Evolutionary conservation across 805 yeast species (phyloP), one percentile per base, ranked within the genome.

Genomic region (Scheffersomyces stipitis): DNA sequence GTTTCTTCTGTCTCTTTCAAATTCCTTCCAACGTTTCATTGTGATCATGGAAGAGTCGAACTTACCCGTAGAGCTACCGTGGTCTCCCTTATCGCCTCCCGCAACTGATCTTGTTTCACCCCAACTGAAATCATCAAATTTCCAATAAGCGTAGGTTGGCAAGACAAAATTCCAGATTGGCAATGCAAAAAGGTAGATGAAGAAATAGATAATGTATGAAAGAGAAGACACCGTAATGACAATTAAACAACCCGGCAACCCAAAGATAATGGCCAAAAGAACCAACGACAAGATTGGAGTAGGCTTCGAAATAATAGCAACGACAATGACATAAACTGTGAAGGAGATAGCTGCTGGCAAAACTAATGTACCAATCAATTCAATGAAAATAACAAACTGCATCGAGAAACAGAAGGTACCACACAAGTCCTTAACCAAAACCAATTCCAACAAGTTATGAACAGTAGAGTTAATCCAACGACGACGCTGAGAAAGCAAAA

Each of bases 391-490:
- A 40, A 87, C 86, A 63, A 89, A 89, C 62, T 89, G 96, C 97
- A 89, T 89, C 1, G 96, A 88, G 51, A 90, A 86, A 51, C 96
- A 88, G 58, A 89, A 89, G 0, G 95, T 87, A 48, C 97, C 97
- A 73, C 97, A 89, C 46, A 90, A 71, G 58, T 89, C 96, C 36
- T 80, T 80, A 15, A 89, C 90, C 44, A 86, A 65, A 3, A 83
- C 86, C 53, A 89, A 76, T 60, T 89, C 97, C 80, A 90, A 76
- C 61, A 89, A 75, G 55, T 89, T 89, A 62, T 89, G 97, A 26
- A 89, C 90, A 0, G 97, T 90, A 4, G 96, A 89, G 61, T 89
- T 89, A 51, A 89, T 89, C 97, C 97, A 89, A 59, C 97, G 85
- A 67, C 97, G 86, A 60, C 97, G 83, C 60, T 89, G 97, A 1